Percentiles rank a stretch among this genome's conserved stretches.
phyloP scores from a whole-genome alignment of 305 asterid species.

The Fraxinus velutina region DNA sequence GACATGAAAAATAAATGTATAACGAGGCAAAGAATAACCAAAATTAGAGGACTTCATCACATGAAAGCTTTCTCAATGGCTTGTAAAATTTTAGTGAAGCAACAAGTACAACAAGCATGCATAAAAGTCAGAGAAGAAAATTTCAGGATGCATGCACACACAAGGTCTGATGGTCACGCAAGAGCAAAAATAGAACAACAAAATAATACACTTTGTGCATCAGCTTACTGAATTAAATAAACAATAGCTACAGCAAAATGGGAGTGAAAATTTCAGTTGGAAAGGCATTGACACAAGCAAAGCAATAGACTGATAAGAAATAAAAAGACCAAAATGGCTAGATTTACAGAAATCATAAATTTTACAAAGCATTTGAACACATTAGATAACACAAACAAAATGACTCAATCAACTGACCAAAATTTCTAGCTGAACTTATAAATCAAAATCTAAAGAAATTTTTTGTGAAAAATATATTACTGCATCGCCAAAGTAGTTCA shows the following conservation, averaged over 20 bases:
- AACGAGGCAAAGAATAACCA: background rate
- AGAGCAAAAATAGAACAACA: background rate
- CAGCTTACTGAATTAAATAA: background rate
- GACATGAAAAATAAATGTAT: background rate
- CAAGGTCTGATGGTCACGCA: background rate
- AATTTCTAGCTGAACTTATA: background rate
- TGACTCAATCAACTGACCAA: background rate
- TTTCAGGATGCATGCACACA: background rate
- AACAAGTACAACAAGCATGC: background rate
- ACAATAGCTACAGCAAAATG: background rate
- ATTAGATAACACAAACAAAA: background rate
- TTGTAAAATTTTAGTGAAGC: background rate
- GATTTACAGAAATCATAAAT: background rate
- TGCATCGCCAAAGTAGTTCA: conserved; percentile 1
- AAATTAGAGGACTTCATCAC: background rate
- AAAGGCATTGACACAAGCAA: background rate
- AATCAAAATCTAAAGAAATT: background rate
- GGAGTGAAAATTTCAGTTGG: background rate
- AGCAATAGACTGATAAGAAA: background rate
- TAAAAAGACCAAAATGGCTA: background rate
- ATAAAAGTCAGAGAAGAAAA: background rate
- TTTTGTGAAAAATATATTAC: background rate
- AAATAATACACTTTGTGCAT: background rate
- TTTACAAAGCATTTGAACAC: background rate
- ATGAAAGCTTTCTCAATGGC: background rate